Percentiles rank a stretch among this genome's conserved stretches.
phyloP scores from a whole-genome alignment of 192 early-diverging fungal genomes.

The Coemansia sp. region DNA sequence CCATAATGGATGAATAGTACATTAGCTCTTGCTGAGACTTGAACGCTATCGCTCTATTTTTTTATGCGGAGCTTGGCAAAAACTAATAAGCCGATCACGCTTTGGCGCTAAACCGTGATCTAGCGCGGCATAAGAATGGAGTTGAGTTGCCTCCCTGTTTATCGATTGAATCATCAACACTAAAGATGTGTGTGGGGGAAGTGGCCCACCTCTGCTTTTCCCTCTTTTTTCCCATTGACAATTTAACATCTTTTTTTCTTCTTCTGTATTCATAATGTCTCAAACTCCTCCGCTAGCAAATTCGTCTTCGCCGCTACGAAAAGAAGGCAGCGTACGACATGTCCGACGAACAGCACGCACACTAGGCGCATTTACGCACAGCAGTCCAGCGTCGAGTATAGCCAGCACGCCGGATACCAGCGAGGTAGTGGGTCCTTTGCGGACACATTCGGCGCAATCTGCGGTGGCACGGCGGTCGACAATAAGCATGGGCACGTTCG shows the following conservation, averaged over 20 bases:
- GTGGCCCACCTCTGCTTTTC: neutral
- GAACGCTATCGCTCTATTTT: no score
- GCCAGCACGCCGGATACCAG: neutral
- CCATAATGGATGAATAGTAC: no score
- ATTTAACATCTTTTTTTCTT: no score
- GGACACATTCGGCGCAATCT: neutral
- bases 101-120: no score
- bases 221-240: no score
- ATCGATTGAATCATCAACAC: no score
- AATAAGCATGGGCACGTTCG: slow-evolving; percentile 4
- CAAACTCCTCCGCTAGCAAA: slow-evolving; percentile 8
- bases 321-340: slow-evolving; percentile 24
- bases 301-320: slow-evolving; percentile 8
- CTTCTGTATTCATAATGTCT: slow-evolving; percentile 13
- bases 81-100: no score
- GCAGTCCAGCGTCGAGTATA: slow-evolving; percentile 1
- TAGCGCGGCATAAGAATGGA: no score
- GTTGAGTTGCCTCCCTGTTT: no score
- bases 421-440: neutral
- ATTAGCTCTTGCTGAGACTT: no score
- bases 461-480: neutral
- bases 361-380: slow-evolving; percentile 17
- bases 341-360: slow-evolving; percentile 42
- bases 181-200: no score
- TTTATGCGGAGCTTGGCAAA: no score